Evolutionary conservation across 352 stramenopile species (phyloP).

Genomic region (Pythium rhizo-oryzae): DNA sequence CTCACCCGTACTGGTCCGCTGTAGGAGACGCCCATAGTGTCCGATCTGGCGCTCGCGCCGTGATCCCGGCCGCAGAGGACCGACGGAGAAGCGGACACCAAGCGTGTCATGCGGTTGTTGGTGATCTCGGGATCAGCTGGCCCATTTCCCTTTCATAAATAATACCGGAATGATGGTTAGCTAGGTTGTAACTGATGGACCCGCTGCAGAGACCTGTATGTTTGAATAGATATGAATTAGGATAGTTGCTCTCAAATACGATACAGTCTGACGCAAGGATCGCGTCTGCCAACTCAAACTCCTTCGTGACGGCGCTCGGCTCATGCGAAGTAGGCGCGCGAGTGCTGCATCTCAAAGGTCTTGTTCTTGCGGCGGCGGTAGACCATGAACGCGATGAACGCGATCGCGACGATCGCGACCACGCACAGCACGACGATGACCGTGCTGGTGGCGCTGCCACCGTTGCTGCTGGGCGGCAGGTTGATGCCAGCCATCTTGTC

Average conservation of each 20-base stretch:
- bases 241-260: constrained; percentile 3
- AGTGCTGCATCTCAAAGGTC: constrained; percentile 3
- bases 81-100: too few relatives aligned
- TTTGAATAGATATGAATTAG: not conserved
- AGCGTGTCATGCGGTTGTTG: too few relatives aligned
- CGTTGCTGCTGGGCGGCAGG: constrained; percentile 33
- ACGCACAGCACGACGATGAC: constrained; percentile 16
- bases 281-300: too few relatives aligned
- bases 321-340: constrained; percentile 15
- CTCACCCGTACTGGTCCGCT: not conserved
- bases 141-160: too few relatives aligned
- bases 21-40: not conserved
- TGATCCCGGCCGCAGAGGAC: not conserved
- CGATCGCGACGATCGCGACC: constrained; percentile 16
- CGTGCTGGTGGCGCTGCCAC: not conserved
- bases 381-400: constrained; percentile 12
- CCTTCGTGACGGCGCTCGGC: too few relatives aligned
- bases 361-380: constrained; percentile 14
- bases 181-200: too few relatives aligned
- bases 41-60: not conserved
- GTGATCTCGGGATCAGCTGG: too few relatives aligned
- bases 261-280: too few relatives aligned
- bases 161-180: too few relatives aligned
- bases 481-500: constrained; percentile 53
- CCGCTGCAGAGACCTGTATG: too few relatives aligned